Percentiles rank a stretch among this genome's conserved stretches.
These are phyloP conservation scores for Chrysoporthe puriensis DNA, from an alignment of 2,329 filamentous ascomycete genomes.

Conservation along the genomic window DNA sequence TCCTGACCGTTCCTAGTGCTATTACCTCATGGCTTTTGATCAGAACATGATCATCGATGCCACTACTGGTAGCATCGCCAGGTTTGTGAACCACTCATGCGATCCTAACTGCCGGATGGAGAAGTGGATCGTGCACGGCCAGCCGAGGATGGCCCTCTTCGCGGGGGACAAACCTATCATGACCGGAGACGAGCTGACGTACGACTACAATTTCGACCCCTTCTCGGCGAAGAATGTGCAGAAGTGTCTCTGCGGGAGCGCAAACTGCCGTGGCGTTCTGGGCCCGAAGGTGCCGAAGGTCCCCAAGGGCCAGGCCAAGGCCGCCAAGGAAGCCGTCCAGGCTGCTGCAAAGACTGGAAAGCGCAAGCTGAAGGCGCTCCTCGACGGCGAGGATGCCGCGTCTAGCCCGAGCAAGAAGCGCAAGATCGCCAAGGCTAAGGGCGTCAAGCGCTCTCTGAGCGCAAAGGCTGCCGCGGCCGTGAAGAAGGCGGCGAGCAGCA, in stretches of 20 bases:
- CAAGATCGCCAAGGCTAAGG: constrained; percentile 48
- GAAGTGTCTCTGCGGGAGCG: constrained; percentile 65
- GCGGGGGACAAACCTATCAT: constrained; percentile 87
- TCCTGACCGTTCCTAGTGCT: constrained; percentile 64
- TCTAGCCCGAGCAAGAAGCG: constrained; percentile 46
- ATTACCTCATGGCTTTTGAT: constrained; percentile 98
- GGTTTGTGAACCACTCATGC: constrained; percentile 98
- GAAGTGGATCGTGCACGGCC: constrained; percentile 93
- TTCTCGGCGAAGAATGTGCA: constrained; percentile 72
- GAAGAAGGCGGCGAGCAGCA: constrained; percentile 46
- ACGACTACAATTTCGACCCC: constrained; percentile 80
- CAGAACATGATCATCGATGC: constrained; percentile 99
- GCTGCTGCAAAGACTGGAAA: constrained; percentile 49
- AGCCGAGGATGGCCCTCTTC: constrained; percentile 95
- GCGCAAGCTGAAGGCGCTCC: constrained; percentile 59
- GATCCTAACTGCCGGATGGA: constrained; percentile 97
- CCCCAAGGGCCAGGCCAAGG: constrained; percentile 47
- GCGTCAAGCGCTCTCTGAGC: constrained; percentile 40
- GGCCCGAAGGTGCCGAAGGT: constrained; percentile 64
- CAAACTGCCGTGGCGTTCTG: constrained; percentile 66
- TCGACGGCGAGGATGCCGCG: constrained; percentile 47
- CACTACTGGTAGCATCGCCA: constrained; percentile 91
- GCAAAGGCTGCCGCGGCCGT: constrained; percentile 42
- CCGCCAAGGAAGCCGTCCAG: constrained; percentile 32
- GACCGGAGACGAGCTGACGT: constrained; percentile 95